A percentile compares a stretch with the other conserved stretches of the same genome.
Conservation (phyloP, 805 yeast species). For the Metschnikowia arizonensis region DNA sequence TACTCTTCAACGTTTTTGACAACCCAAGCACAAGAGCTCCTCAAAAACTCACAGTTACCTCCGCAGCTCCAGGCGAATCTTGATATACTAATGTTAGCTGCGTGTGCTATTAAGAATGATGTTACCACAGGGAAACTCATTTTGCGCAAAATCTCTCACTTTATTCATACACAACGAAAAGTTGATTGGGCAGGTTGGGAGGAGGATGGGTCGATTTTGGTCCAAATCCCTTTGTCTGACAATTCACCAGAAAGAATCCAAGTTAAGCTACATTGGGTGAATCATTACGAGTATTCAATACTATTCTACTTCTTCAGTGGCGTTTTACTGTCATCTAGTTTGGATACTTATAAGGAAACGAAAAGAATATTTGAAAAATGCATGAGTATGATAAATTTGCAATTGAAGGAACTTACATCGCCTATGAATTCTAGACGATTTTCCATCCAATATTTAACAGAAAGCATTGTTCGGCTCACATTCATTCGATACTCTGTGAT, state of each 20-base stretch:
- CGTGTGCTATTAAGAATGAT: slow-evolving; percentile 27
- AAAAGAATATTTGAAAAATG: slow-evolving; percentile 37
- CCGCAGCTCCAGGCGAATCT: slow-evolving; percentile 33
- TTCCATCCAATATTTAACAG: slow-evolving; percentile 9
- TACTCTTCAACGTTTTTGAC: slow-evolving; percentile 17
- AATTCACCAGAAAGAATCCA: neutral
- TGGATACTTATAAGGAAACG: slow-evolving; percentile 28
- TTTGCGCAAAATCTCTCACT: slow-evolving; percentile 19
- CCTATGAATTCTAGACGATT: slow-evolving; percentile 4
- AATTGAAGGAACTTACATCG: slow-evolving; percentile 9
- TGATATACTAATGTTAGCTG: slow-evolving; percentile 22
- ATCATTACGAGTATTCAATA: slow-evolving; percentile 40
- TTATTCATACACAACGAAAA: slow-evolving; percentile 19
- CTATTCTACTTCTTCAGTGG: slow-evolving; percentile 42
- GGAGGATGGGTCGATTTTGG: slow-evolving; percentile 23
- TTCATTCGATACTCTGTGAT: slow-evolving; percentile 23
- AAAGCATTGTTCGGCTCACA: slow-evolving; percentile 23
- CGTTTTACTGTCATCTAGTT: slow-evolving; percentile 13
- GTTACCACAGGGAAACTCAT: slow-evolving; percentile 19
- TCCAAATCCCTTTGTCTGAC: slow-evolving; percentile 5
- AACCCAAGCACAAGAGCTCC: slow-evolving; percentile 14
- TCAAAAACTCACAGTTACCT: slow-evolving; percentile 3
- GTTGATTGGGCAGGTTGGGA: slow-evolving; percentile 26
- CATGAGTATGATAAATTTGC: slow-evolving; percentile 14
- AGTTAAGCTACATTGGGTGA: slow-evolving; percentile 39